Base-by-base conservation (phyloP, 352 stramenopile genomes). In the Phytophthora lateralis region DNA sequence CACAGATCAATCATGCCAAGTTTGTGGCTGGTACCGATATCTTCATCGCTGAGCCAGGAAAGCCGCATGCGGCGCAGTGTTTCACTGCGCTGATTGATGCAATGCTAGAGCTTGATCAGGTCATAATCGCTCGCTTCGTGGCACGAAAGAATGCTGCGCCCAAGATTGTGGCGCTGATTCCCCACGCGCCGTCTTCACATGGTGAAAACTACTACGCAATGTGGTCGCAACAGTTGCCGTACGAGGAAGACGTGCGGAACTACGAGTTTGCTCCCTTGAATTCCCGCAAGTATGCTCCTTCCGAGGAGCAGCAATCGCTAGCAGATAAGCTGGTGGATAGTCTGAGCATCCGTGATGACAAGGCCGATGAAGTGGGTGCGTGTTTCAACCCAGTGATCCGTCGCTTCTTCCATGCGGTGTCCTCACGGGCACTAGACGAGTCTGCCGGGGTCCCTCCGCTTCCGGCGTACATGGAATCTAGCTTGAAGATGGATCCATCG, bases 191-290 rank as follows among this genome's bases (percentile, higher is more conserved):
- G 10, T 76, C 45, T 3, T 42, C 41, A 27, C 51, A 62, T 17
- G 48, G 18, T 9, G 71, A 88, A 51, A 75, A 81, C 27, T 95
- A 80, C 49, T 88, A 90, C 29, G 83, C 78, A 18, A 68, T 95
- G 34, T 95, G 78, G 84, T 71, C 73, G 6, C 82, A 92, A 24
- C 80, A 90, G 55, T 54, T 95, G 44, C 84, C 86, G 32, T 93
- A 82, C 44, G 84, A 91, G 59, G 86, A 95, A 73, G 86, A 95
- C 37, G 11, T 93, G 32, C 78, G 86, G 7, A 81, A 60, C 18
- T 95, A 92, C 47, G 84, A 95, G 59, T 95, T 95, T 59, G 71
- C 80, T 37, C 75, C 84, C 14, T 69, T 93, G 6, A 81, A 81
- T 37, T 81, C 54, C 4, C 55, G 65, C n/a, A 85, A 88, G 56